Percentiles rank a stretch among this genome's conserved stretches.
Evolutionary conservation across 805 yeast genomes (phyloP).

Genomic region (Candida cerambycidarum): DNA sequence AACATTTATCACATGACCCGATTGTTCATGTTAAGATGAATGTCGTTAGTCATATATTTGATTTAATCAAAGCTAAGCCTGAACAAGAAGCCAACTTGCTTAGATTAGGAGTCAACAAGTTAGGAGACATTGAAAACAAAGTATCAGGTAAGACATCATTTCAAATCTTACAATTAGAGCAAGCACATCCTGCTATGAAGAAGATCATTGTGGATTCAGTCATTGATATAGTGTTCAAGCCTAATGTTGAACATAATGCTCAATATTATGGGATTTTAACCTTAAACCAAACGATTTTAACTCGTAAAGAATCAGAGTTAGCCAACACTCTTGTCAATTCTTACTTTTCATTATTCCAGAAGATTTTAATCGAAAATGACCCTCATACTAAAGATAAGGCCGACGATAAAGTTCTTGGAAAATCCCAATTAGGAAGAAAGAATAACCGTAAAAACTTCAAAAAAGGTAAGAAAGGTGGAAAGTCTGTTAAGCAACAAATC

Average conservation of each 20-base stretch:
- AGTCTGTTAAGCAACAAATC: conserved; percentile 59
- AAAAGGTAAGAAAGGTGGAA: conserved; percentile 87
- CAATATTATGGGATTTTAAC: conserved; percentile 86
- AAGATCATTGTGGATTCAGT: conserved; percentile 74
- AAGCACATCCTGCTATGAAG: conserved; percentile 96
- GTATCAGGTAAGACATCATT: conserved; percentile 88
- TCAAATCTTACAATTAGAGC: conserved; percentile 74
- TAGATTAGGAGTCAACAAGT: conserved; percentile 85
- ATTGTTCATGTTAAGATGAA: conserved; percentile 83
- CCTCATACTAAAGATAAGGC: conserved; percentile 38
- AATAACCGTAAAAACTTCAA: conserved; percentile 66
- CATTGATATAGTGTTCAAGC: conserved; percentile 74
- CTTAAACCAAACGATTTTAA: conserved; percentile 87
- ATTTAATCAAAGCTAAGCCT: conserved; percentile 79
- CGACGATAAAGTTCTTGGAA: conserved; percentile 45
- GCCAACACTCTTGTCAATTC: conserved; percentile 83
- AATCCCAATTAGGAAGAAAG: conserved; percentile 56
- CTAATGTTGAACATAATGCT: conserved; percentile 76
- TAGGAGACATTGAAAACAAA: conserved; percentile 90
- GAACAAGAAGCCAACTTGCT: conserved; percentile 94
- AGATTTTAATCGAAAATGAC: conserved; percentile 70
- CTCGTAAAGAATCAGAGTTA: conserved; percentile 70
- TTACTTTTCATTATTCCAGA: conserved; percentile 84
- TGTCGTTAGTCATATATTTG: conserved; percentile 74
- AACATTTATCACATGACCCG: conserved; percentile 83